Evolutionary conservation across 768 basidiomycete species (phyloP).

Genomic region (Agaricus subrufescens): DNA sequence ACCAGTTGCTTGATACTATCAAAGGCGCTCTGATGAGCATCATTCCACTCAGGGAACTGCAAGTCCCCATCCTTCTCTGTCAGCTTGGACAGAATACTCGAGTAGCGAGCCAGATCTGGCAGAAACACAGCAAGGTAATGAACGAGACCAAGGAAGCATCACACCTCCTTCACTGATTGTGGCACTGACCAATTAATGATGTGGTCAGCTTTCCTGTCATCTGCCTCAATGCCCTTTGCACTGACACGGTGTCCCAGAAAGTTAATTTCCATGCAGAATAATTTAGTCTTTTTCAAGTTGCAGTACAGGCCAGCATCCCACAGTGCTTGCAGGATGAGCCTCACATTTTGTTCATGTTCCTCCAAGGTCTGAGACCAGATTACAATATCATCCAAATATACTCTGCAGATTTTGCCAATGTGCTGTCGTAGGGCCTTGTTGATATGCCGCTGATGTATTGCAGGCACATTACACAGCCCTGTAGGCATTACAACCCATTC

Average conservation of each 20-base stretch:
- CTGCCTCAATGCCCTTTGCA: slow-evolving; percentile 22
- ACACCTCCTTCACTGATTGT: not conserved
- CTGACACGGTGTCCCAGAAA: slow-evolving; percentile 30
- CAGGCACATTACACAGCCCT: slow-evolving; percentile 25
- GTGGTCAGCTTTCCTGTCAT: slow-evolving; percentile 14
- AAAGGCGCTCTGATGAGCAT: slow-evolving; percentile 17
- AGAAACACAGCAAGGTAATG: slow-evolving; percentile 11
- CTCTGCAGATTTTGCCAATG: slow-evolving; percentile 19
- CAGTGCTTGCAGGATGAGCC: slow-evolving; percentile 10
- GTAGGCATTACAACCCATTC: slow-evolving; percentile 37
- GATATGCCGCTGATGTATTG: slow-evolving; percentile 20
- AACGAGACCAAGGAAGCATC: slow-evolving; percentile 10
- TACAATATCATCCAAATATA: slow-evolving; percentile 22
- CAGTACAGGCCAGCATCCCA: not conserved
- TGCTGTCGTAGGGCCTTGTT: slow-evolving; percentile 16
- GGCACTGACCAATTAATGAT: slow-evolving; percentile 23
- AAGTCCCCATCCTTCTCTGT: not conserved
- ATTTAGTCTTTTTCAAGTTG: slow-evolving; percentile 13
- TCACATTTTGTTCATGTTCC: slow-evolving; percentile 10
- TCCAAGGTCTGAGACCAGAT: slow-evolving; percentile 17
- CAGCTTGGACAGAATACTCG: not conserved
- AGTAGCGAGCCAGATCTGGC: slow-evolving; percentile 5
- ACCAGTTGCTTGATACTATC: slow-evolving; percentile 12
- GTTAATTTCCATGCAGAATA: slow-evolving; percentile 20
- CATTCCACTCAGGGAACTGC: slow-evolving; percentile 8